Evolutionary conservation across 2,329 filamentous ascomycete species (phyloP).

Genomic region (Cytospora chrysosperma): DNA sequence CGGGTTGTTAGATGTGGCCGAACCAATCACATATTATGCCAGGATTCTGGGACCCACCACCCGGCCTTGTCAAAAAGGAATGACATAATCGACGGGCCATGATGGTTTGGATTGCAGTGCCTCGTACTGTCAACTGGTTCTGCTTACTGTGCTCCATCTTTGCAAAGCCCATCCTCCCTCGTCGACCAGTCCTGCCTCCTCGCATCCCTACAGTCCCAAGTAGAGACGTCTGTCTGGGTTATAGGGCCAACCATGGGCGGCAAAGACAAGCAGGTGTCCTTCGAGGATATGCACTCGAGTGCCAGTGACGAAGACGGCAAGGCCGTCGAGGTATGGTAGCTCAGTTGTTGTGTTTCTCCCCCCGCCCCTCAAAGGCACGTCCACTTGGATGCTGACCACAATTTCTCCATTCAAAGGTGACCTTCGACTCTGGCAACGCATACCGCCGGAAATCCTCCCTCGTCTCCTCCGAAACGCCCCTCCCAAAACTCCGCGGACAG

Average conservation of each 20-base stretch:
- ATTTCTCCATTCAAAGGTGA: constrained; percentile 44
- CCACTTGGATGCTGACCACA: not conserved
- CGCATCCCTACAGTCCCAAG: not conserved
- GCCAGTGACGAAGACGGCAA: constrained; percentile 52
- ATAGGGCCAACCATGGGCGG: constrained; percentile 14
- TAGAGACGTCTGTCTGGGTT: not conserved
- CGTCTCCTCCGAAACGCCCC: constrained; percentile 48
- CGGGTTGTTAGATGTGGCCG: not conserved
- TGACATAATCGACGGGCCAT: not conserved
- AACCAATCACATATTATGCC: not conserved
- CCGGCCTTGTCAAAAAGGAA: not conserved
- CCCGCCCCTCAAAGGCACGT: not conserved
- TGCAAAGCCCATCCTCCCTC: not conserved
- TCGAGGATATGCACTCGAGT: constrained; percentile 38
- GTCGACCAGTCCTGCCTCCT: not conserved
- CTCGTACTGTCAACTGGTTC: not conserved
- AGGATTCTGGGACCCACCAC: not conserved
- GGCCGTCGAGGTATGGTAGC: constrained; percentile 48
- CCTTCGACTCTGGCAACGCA: constrained; percentile 59
- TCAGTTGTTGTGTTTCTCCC: not conserved
- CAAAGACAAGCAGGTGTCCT: constrained; percentile 31
- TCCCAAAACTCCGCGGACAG: constrained; percentile 37
- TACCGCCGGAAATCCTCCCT: constrained; percentile 68
- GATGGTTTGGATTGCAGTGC: not conserved
- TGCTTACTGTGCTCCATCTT: not conserved